A percentile compares a stretch with the other conserved stretches of the same genome.
These are phyloP conservation scores for Pleurotus citrinopileatus DNA, from an alignment of 768 basidiomycete species.

Conservation along the genomic window DNA sequence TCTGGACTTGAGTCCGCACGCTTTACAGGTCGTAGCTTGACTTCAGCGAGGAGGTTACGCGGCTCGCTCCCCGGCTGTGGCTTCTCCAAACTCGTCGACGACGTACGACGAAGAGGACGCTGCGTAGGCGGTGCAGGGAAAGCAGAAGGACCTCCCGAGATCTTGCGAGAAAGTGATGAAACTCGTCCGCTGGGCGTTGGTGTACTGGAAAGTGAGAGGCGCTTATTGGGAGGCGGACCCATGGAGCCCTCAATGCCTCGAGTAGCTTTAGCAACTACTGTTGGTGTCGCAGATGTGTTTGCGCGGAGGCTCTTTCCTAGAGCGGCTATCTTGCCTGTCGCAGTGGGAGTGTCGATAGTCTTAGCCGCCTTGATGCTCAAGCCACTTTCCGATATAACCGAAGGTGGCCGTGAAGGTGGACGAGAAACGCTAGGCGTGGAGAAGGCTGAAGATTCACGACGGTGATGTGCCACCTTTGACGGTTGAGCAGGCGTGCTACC, in stretches of 20 bases:
- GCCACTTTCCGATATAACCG: conserved; percentile 50
- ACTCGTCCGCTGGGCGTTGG: conserved; percentile 34
- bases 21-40: conserved; percentile 6
- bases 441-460: conserved; percentile 59
- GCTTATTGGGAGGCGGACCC: conserved; percentile 46
- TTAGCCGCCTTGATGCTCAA: conserved; percentile 36
- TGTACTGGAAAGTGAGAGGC: conserved; percentile 33
- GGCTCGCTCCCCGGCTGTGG: neutral
- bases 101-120: conserved; percentile 27
- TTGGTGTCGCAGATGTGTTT: conserved; percentile 30
- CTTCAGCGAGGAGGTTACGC: neutral
- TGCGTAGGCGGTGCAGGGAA: conserved; percentile 26
- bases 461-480: conserved; percentile 33
- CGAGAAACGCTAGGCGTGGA: conserved; percentile 49
- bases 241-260: conserved; percentile 37
- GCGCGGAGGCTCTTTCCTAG: conserved; percentile 50
- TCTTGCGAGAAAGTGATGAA: conserved; percentile 30
- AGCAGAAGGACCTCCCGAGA: conserved; percentile 27
- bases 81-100: conserved; percentile 24
- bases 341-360: conserved; percentile 32
- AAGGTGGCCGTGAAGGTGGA: conserved; percentile 61
- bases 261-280: conserved; percentile 18
- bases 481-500: conserved; percentile 54
- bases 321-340: conserved; percentile 32
- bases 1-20: conserved; percentile 3